Evolutionary conservation across 345 rosid species (phyloP), one percentile per base, ranked within the genome.

Genomic region (Eucalyptus curtisii): DNA sequence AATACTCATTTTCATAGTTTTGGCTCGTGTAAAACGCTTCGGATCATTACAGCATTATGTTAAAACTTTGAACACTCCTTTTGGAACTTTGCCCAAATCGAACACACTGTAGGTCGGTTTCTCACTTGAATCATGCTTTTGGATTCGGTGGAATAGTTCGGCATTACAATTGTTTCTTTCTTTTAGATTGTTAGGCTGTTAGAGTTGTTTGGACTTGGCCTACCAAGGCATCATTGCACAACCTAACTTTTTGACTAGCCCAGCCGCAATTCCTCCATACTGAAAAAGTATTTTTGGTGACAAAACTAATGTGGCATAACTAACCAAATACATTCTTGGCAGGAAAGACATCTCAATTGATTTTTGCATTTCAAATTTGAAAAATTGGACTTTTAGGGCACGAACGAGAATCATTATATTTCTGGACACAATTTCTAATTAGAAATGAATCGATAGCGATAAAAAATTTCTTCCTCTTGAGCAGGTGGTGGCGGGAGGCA

Each of bases 381-480:
- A 66, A n/a, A 31, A 2, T 5, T 49, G 1, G 55, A 52, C 24
- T 52, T 52, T 52, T 19, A 7, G 0, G 10, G 24, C 4, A 52
- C 0, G 0, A 0, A 19, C 0, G 2, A 19, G 57, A 52, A 52
- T 1, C 5, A 52, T 7, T 52, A 52, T 52, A 19, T 52, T 52
- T 52, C 1, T 7, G 0, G 24, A 52, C 24, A 52, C 10, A 52
- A 52, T 19, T 52, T 52, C 10, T 52, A 52, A 52, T 0, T 19
- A 52, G 0, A 52, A 52, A 52, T 19, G 0, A 52, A 52, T 52
- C 4, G 0, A 7, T 19, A 7, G 7, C 0, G 2, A 7, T 52
- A 52, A 52, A 52, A 52, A 52, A 19, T 52, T 1, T 19, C 57
- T 1, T 19, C 24, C 1, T 19, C 57, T 10, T 7, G 0, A 52